phyloP scores from a whole-genome alignment of 495 filamentous ascomycete species.

The Tuber borchii region DNA sequence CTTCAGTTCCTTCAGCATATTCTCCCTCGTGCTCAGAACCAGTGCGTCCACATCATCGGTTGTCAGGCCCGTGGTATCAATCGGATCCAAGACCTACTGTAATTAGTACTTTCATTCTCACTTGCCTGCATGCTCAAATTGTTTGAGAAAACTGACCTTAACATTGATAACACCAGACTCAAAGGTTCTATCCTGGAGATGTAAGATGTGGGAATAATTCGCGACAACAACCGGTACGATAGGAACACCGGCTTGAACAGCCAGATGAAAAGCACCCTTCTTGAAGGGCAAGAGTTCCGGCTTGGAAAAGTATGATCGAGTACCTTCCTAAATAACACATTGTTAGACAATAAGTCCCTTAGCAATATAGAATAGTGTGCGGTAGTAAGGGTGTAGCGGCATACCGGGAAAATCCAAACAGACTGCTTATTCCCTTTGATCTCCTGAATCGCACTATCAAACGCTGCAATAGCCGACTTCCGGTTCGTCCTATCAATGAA shows the following conservation, averaged over 20 bases:
- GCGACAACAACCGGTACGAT: conserved; percentile 80
- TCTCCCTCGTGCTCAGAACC: conserved; percentile 59
- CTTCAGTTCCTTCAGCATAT: conserved; percentile 72
- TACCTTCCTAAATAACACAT: conserved; percentile 57
- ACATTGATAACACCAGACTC: conserved; percentile 68
- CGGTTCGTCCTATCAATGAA: conserved; percentile 89
- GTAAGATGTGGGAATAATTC: conserved; percentile 81
- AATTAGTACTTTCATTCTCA: conserved; percentile 43
- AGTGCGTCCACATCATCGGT: conserved; percentile 75
- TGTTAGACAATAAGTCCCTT: background rate
- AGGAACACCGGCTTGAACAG: conserved; percentile 85
- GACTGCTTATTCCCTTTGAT: conserved; percentile 71
- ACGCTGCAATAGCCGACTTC: conserved; percentile 72
- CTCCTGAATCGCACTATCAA: conserved; percentile 71
- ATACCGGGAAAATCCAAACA: conserved; percentile 76
- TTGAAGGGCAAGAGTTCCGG: conserved; percentile 85
- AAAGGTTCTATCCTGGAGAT: conserved; percentile 62
- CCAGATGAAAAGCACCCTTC: conserved; percentile 95
- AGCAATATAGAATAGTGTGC: background rate
- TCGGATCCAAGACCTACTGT: conserved; percentile 65
- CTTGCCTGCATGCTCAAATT: background rate
- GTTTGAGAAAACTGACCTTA: conserved; percentile 55
- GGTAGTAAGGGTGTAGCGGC: background rate
- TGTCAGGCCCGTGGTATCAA: conserved; percentile 70
- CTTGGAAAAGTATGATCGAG: conserved; percentile 75